Percentiles rank a stretch among this genome's conserved stretches.
Conservation (phyloP, 495 filamentous ascomycete species). For the Penicillium ucsense region DNA sequence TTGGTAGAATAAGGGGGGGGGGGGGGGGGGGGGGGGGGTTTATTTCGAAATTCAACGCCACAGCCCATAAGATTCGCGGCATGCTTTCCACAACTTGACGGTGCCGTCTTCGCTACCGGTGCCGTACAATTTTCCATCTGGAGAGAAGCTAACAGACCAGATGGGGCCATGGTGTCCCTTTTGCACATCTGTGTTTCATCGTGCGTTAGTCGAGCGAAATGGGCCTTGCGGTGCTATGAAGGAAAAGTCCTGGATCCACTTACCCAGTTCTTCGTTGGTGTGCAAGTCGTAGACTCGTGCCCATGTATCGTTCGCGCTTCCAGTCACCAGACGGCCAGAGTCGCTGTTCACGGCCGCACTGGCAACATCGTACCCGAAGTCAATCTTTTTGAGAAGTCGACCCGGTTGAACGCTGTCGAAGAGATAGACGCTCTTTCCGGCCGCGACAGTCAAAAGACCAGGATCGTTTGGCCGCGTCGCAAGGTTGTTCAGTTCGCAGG, state of each 20-base stretch:
- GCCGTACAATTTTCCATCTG: slow-evolving; percentile 89
- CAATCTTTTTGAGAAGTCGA: slow-evolving; percentile 63
- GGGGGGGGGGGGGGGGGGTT: too few relatives aligned
- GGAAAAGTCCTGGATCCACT: slow-evolving; percentile 10
- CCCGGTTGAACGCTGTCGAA: slow-evolving; percentile 69
- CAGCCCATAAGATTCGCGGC: slow-evolving; percentile 55
- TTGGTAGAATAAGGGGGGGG: too few relatives aligned
- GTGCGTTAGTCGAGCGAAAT: slow-evolving; percentile 15
- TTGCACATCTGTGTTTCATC: slow-evolving; percentile 55
- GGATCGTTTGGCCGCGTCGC: slow-evolving; percentile 31
- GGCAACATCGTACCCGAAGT: slow-evolving; percentile 73
- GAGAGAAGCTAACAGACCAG: slow-evolving; percentile 89
- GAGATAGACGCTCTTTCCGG: slow-evolving; percentile 87
- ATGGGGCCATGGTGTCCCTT: slow-evolving; percentile 97
- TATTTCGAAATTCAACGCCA: slow-evolving; percentile 39
- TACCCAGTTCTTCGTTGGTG: slow-evolving; percentile 64
- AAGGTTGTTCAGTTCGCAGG: slow-evolving; percentile 70
- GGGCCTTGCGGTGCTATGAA: neutral
- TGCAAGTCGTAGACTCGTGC: slow-evolving; percentile 86
- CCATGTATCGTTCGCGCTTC: slow-evolving; percentile 83
- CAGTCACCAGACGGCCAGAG: slow-evolving; percentile 74
- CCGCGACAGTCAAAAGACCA: slow-evolving; percentile 45
- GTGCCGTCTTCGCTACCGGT: slow-evolving; percentile 97
- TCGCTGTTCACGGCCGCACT: slow-evolving; percentile 79
- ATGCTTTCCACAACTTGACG: slow-evolving; percentile 84